Conservation (phyloP, 176 grass and related monocot genomes). For the Carex myosuroides region DNA sequence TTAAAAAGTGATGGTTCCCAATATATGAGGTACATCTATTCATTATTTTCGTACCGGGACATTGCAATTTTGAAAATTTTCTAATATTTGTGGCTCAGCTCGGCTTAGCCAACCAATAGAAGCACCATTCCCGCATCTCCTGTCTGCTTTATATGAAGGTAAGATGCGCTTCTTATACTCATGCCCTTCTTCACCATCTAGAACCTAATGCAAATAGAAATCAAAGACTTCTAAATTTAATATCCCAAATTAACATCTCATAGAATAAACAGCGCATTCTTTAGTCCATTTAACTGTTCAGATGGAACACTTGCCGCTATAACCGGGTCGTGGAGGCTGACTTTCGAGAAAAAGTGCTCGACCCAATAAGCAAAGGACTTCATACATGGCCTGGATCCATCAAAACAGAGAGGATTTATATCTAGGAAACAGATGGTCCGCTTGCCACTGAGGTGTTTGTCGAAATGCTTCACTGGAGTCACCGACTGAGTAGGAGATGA, state of each 20-base stretch:
- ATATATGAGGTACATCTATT: background rate
- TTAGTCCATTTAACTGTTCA: background rate
- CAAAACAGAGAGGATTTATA: constrained; percentile 65
- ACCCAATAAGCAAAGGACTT: constrained; percentile 64
- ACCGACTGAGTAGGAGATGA: background rate
- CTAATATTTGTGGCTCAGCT: constrained; percentile 40
- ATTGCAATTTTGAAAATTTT: constrained; percentile 61
- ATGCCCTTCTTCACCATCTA: constrained; percentile 77
- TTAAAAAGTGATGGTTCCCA: background rate
- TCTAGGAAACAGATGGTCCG: constrained; percentile 62
- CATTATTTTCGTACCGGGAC: constrained; percentile 35
- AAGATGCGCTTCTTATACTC: constrained; percentile 55
- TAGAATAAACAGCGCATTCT: background rate
- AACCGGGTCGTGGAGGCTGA: constrained; percentile 67
- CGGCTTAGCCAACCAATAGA: constrained; percentile 11
- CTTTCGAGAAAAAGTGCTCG: constrained; percentile 59
- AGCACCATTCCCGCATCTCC: constrained; percentile 29
- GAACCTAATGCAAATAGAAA: constrained; percentile 29
- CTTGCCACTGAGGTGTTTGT: constrained; percentile 35
- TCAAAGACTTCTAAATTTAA: background rate
- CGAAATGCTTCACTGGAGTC: constrained; percentile 36
- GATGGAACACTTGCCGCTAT: constrained; percentile 42
- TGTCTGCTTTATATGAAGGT: constrained; percentile 72
- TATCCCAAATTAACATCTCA: background rate
- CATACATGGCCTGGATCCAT: constrained; percentile 54